Conservation (phyloP, 805 yeast species). For the Candida sithepensis region DNA sequence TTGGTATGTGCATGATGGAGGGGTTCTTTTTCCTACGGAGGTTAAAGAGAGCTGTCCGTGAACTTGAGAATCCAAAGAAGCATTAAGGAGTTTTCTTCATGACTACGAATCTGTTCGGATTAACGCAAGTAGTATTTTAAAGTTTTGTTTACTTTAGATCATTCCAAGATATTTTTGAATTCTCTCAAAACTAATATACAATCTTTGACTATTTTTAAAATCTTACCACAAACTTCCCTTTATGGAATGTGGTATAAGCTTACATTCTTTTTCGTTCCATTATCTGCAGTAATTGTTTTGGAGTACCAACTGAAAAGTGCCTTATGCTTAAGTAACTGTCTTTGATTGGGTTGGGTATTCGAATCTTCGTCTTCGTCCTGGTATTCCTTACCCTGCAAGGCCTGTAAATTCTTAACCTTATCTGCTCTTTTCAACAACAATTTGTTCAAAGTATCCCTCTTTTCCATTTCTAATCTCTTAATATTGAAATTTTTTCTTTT, state of each 20-base stretch:
- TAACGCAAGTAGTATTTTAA: background rate
- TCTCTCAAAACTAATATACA: background rate
- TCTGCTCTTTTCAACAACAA: constrained; percentile 80
- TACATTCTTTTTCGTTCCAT: constrained; percentile 10
- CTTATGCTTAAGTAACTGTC: constrained; percentile 43
- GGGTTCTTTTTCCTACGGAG: constrained; percentile 55
- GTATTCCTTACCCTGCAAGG: constrained; percentile 26
- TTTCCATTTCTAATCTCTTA: constrained; percentile 85
- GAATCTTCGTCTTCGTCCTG: constrained; percentile 21
- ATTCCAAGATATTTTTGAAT: background rate
- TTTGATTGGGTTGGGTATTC: constrained; percentile 22
- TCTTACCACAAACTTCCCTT: background rate
- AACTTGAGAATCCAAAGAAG: constrained; percentile 15
- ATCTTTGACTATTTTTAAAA: background rate
- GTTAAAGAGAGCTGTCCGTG: constrained; percentile 26
- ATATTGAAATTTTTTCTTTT: constrained; percentile 81
- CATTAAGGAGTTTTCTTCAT: background rate
- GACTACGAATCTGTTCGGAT: background rate
- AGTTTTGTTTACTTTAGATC: background rate
- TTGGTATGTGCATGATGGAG: constrained; percentile 50
- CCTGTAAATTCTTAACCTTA: constrained; percentile 46
- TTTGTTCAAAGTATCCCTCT: constrained; percentile 85
- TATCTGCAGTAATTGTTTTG: constrained; percentile 18
- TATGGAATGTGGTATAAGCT: constrained; percentile 19
- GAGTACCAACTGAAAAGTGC: constrained; percentile 43